Conservation (phyloP, 306 rosid genomes). For the Pachyrhizus erosus region DNA sequence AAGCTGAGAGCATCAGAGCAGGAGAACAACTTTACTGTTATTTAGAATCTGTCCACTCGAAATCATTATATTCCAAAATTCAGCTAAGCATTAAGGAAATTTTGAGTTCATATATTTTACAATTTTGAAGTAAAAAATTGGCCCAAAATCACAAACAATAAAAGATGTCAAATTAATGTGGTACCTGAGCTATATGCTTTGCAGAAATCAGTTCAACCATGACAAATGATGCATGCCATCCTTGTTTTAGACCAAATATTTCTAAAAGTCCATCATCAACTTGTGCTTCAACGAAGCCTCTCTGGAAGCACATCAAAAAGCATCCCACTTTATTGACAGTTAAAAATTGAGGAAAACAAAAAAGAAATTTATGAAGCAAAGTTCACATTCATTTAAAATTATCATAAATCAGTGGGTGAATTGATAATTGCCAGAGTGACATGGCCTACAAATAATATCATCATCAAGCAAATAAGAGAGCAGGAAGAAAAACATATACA, state of each 20-base stretch:
- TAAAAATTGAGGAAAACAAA: not conserved
- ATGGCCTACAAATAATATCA: too few species aligned
- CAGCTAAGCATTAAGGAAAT: not conserved
- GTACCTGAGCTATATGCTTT: conserved; percentile 96
- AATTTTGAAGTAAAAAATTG: not conserved
- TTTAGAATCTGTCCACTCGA: not conserved
- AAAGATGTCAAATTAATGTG: not conserved
- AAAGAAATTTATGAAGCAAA: not conserved
- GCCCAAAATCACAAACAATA: not conserved
- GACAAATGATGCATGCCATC: conserved; percentile 99
- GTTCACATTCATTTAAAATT: too few species aligned
- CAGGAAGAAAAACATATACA: too few species aligned
- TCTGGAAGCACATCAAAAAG: conserved; percentile 55
- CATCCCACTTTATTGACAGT: not conserved
- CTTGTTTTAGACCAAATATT: conserved; percentile 96
- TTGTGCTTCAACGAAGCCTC: conserved; percentile 90
- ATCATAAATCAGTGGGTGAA: too few species aligned
- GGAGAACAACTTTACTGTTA: not conserved
- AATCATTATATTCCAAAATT: not conserved
- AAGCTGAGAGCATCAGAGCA: not conserved
- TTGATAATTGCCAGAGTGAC: too few species aligned
- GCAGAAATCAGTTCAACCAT: conserved; percentile 93
- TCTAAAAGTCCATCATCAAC: conserved; percentile 96
- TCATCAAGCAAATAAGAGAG: too few species aligned
- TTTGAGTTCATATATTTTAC: not conserved